A percentile compares a stretch with the other conserved stretches of the same genome.
These are phyloP conservation scores for Clarireedia paspali DNA, from an alignment of 2,329 filamentous ascomycete species.

Conservation along the genomic window DNA sequence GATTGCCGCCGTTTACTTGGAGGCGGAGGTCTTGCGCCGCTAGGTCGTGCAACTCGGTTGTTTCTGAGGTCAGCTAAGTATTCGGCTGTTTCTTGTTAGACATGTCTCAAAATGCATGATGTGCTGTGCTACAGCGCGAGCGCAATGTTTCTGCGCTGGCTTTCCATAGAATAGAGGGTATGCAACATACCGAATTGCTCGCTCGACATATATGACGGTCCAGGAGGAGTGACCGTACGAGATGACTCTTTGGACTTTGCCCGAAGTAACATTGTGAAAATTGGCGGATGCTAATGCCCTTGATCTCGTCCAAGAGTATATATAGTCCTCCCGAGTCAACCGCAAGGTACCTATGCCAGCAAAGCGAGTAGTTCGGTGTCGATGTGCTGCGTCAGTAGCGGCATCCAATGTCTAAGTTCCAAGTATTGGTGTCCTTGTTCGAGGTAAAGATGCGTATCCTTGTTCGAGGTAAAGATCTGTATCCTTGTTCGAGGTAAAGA, in stretches of 20 bases:
- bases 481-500: background rate
- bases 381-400: conserved; percentile 2
- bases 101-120: background rate
- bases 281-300: background rate
- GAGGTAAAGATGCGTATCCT: background rate
- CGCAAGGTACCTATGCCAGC: background rate
- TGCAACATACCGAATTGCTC: conserved; percentile 54
- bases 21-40: conserved; percentile 60
- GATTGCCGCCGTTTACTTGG: conserved; percentile 30
- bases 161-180: background rate
- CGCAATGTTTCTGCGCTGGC: too few species aligned
- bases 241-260: conserved; percentile 29
- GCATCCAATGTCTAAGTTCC: conserved; percentile 6
- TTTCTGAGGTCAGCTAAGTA: conserved; percentile 66
- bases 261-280: conserved; percentile 21
- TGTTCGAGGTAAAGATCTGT: background rate
- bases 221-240: conserved; percentile 52
- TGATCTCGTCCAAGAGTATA: background rate
- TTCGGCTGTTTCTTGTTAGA: conserved; percentile 41
- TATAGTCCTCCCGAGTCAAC: background rate
- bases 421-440: conserved; percentile 2
- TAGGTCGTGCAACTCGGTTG: conserved; percentile 59
- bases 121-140: background rate
- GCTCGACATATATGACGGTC: conserved; percentile 57
- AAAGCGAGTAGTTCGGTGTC: conserved; percentile 2